Conservation (phyloP, 257 asterid genomes). For the Salvia splendens region DNA sequence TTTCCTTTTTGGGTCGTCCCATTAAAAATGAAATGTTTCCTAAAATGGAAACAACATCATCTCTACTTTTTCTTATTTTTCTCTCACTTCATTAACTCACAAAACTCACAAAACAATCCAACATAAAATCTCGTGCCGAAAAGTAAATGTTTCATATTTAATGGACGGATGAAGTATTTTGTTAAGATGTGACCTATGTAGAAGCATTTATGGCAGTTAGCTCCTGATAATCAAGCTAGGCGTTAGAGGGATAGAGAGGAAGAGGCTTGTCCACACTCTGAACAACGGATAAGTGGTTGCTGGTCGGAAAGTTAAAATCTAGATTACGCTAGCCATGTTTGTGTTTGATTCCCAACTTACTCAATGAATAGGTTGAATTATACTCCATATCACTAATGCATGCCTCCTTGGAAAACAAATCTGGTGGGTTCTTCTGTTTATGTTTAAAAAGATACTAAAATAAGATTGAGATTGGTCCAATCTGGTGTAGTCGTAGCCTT, state of each 20-base stretch:
- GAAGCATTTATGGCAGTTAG: conserved; percentile 31
- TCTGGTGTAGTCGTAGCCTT: not conserved
- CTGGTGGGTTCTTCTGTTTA: not conserved
- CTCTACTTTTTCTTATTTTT: no score
- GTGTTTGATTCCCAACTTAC: conserved; percentile 18
- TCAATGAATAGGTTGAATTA: conserved; percentile 16
- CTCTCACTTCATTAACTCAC: no score
- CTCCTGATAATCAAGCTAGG: conserved; percentile 24
- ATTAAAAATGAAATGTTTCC: no score
- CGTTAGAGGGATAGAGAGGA: not conserved
- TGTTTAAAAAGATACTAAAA: not conserved
- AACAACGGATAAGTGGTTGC: conserved; percentile 12
- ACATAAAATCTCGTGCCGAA: no score
- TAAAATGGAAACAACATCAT: no score
- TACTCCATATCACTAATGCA: not conserved
- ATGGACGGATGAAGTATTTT: not conserved
- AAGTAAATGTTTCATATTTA: no score
- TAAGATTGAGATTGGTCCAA: not conserved
- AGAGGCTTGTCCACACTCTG: conserved; percentile 14
- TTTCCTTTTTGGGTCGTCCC: no score
- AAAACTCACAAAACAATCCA: no score
- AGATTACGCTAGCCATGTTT: conserved; percentile 18
- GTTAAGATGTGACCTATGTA: conserved; percentile 2
- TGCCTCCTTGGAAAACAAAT: not conserved
- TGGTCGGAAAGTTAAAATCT: not conserved